Percentiles rank a stretch among this genome's conserved stretches.
phyloP scores from a whole-genome alignment of 2,329 filamentous ascomycete species.

The Alternaria sp. region DNA sequence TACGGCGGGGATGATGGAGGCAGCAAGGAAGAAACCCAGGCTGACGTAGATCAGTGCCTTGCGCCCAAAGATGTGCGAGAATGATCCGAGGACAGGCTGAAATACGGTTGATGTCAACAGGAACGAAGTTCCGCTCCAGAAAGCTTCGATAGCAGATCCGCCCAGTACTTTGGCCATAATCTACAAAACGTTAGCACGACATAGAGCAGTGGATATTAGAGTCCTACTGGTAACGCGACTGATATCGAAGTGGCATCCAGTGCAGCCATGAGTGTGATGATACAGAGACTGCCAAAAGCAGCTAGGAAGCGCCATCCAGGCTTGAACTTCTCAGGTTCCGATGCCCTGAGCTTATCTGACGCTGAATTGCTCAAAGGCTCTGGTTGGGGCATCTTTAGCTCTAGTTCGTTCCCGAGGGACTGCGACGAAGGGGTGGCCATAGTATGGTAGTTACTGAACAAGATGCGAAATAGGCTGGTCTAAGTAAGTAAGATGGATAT shows the following conservation, averaged over 20 bases:
- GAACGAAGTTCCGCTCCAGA: conserved; percentile 55
- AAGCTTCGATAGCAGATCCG: conserved; percentile 53
- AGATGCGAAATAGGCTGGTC: not conserved
- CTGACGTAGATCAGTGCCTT: conserved; percentile 51
- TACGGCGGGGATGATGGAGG: conserved; percentile 49
- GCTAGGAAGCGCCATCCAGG: conserved; percentile 43
- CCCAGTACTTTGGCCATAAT: conserved; percentile 50
- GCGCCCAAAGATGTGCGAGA: conserved; percentile 54
- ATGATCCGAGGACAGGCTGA: conserved; percentile 52
- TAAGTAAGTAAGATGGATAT: not conserved
- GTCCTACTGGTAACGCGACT: conserved; percentile 61
- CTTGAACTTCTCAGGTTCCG: conserved; percentile 36
- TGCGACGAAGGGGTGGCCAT: conserved; percentile 25
- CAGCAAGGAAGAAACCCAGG: conserved; percentile 49
- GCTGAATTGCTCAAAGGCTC: conserved; percentile 18
- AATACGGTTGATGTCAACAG: conserved; percentile 54
- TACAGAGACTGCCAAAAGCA: conserved; percentile 58
- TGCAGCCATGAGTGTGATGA: conserved; percentile 68
- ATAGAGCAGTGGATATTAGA: not conserved
- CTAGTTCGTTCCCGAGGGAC: conserved; percentile 23
- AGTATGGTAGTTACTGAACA: not conserved
- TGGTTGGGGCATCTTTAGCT: conserved; percentile 14
- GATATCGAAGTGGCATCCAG: conserved; percentile 72
- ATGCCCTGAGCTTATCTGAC: conserved; percentile 19
- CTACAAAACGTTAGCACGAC: conserved; percentile 28